Conservation (phyloP, 768 basidiomycete species). For the Suillus discolor region DNA sequence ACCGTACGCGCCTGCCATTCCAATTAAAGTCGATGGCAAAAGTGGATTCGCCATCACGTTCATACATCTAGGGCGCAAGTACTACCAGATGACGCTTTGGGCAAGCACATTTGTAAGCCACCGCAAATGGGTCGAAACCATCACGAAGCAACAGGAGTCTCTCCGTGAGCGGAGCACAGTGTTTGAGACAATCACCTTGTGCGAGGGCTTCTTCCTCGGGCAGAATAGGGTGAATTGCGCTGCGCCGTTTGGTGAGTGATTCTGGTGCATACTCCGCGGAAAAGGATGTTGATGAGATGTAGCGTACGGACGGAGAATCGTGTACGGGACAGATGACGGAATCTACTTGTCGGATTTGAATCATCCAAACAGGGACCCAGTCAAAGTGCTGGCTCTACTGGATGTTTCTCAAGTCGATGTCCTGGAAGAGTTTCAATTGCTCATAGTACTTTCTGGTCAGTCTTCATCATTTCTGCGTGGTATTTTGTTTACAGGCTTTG, state of each 20-base stretch:
- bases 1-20: slow-evolving; percentile 48
- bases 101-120: slow-evolving; percentile 82
- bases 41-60: slow-evolving; percentile 93
- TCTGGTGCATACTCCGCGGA: slow-evolving; percentile 1
- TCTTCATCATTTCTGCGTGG: slow-evolving; percentile 9
- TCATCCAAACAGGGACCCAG: slow-evolving; percentile 75
- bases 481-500: slow-evolving; percentile 3
- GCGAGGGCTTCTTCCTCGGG: slow-evolving; percentile 86
- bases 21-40: slow-evolving; percentile 64
- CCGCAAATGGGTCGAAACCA: slow-evolving; percentile 93
- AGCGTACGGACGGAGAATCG: slow-evolving; percentile 85
- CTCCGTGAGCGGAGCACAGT: slow-evolving; percentile 83
- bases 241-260: slow-evolving; percentile 76
- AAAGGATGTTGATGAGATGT: slow-evolving; percentile 13
- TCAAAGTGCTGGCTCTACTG: slow-evolving; percentile 85
- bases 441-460: slow-evolving; percentile 97
- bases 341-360: slow-evolving; percentile 91
- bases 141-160: slow-evolving; percentile 84
- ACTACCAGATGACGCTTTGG: slow-evolving; percentile 91
- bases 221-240: slow-evolving; percentile 92
- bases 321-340: slow-evolving; percentile 97
- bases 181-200: slow-evolving; percentile 84
- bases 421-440: slow-evolving; percentile 91
- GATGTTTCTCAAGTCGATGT: slow-evolving; percentile 97
- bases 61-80: slow-evolving; percentile 90